Base-by-base conservation (phyloP, 2,329 filamentous ascomycete species). In the Exserohilum turcica region DNA sequence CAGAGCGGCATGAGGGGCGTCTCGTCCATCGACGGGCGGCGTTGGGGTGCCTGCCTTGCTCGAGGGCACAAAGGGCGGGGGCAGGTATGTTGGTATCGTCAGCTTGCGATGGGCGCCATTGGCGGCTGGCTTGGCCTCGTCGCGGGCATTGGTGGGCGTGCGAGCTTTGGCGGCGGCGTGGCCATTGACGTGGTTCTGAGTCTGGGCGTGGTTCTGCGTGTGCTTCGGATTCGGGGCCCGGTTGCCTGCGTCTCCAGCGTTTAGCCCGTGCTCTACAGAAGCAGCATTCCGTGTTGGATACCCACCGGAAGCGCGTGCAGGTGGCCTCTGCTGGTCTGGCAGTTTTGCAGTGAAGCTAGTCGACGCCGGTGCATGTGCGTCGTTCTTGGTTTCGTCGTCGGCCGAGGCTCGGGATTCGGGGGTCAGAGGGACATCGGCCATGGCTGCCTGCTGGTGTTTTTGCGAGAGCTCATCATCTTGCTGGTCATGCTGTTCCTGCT, bases 31-130 rank as follows among this genome's bases (percentile, higher is more conserved):
- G 9, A 56, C 64, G 5, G 63, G 52, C 3, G 65, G 64, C 12
- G 66, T 67, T 28, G 64, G 63, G 27, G 52, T 58, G 32, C 61
- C 60, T 6, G 57, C 39, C 43, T 66, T 66, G 51, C 57, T 65
- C 6, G 68, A 65, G 13, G 72, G 73, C 48, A 71, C 67, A 60
- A 75, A 75, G 18, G 72, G 67, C 3, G 72, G 72, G 1, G 73
- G 72, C 19, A 75, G 67, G 48, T 73, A 63, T 18, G 65, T 45
- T 28, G 59, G 65, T n/a, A 62, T 42, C 27, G 59, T 53, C 31
- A 65, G 47, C 51, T 66, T 62, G 46, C 64, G 57, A 9, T 60
- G 66, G 36, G 49, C 48, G 43, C 65, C 63, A 35, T 71, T 69
- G 5, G 49, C 54, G 45, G 42, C 56, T 35, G 61, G 56, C 49